Percentiles rank a stretch among this genome's conserved stretches.
phyloP scores from a whole-genome alignment of 441 rosid genomes.

The Cnidoscolus chayamansa region DNA sequence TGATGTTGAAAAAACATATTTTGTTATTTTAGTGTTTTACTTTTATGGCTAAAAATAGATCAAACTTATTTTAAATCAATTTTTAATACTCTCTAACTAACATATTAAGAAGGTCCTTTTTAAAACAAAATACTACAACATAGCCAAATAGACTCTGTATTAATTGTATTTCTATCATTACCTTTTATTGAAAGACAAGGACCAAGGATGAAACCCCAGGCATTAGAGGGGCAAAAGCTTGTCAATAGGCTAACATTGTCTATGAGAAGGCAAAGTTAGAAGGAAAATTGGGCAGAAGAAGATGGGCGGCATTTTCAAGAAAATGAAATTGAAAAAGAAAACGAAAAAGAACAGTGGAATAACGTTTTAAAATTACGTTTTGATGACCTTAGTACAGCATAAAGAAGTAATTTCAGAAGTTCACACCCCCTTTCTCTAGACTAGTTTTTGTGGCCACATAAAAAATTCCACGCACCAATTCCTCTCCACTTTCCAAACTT shows the following conservation, averaged over 20 bases:
- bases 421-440: not conserved
- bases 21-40: too few species aligned
- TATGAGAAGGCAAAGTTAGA: too few species aligned
- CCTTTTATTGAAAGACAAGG: not conserved
- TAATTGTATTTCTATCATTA: not conserved
- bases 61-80: too few species aligned
- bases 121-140: too few species aligned
- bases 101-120: too few species aligned
- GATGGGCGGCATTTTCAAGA: not conserved
- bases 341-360: not conserved
- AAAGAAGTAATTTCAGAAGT: not conserved
- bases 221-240: too few species aligned
- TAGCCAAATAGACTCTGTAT: not conserved
- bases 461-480: not conserved
- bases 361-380: not conserved
- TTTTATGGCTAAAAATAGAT: too few species aligned
- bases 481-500: not conserved
- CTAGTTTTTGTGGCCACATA: not conserved
- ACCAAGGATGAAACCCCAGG: too few species aligned
- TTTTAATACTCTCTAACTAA: too few species aligned
- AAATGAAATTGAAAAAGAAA: not conserved
- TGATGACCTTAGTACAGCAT: not conserved
- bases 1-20: too few species aligned
- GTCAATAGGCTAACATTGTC: too few species aligned
- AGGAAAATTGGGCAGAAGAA: too few species aligned